Base-by-base conservation (phyloP, 768 basidiomycete genomes). In the Mycena galericulata region DNA sequence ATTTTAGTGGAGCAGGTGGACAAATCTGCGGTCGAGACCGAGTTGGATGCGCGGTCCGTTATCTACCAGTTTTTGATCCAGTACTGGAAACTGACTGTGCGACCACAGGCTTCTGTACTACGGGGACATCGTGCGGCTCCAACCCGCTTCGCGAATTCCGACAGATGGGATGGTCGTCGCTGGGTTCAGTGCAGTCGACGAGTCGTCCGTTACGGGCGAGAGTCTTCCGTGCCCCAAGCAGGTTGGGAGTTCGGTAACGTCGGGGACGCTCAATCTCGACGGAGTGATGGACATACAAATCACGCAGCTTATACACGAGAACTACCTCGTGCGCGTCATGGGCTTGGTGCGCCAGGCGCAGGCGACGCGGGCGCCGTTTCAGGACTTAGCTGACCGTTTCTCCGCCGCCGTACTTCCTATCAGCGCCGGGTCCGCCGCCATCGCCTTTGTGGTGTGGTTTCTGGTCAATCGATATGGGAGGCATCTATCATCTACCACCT, bases 401-500 rank as follows among this genome's bases (percentile, higher is more conserved):
- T 86, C 87, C 18, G 80, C 80, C 4, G 78, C 80, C 45, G 84
- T 89, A 69, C 84, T 88, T 2, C 88, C 88, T 2, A 71, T 81
- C 38, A 83, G 88, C 61, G 79, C 85, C 26, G 79, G 76, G 46
- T 68, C 85, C 46, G 78, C 86, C 1, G 57, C 81, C 27, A 54
- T 82, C 61, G 77, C 78, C 10, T 82, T 83, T 68, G 56, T 80
- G 24, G 72, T 77, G 50, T 84, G 83, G 83, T 71, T 79, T 55
- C 58, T 77, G 34, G 75, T 84, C 45, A 80, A 79, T 24, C 55
- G 75, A 30, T 70, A 71, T 41, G 79, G 77, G 55, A 74, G 75
- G 26, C 54, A 77, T 18, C 70, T 78, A 60, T 46, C 72, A 10
- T 32, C 67, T 5, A 74, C 74, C 15, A 53, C 71, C 17, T 79